Percentiles rank a stretch among this genome's conserved stretches.
Evolutionary conservation across 2,329 filamentous ascomycete genomes (phyloP).

Genomic region (Aulographum hederae): DNA sequence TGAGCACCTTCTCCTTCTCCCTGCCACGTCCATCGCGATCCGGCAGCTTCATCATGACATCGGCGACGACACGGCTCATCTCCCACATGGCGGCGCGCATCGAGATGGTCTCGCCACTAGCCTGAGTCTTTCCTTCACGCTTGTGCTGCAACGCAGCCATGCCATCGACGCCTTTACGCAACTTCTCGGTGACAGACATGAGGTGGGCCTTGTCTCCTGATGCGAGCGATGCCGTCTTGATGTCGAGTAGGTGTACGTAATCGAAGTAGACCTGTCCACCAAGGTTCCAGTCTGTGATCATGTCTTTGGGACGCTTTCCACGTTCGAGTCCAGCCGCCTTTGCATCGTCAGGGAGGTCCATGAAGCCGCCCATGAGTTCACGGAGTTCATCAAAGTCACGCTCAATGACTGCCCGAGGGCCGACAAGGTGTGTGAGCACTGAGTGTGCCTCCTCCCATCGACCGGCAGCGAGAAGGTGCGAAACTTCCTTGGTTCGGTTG

Average conservation of each 20-base stretch:
- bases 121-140: constrained; percentile 16
- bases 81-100: constrained; percentile 59
- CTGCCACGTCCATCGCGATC: too few relatives aligned
- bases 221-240: constrained; percentile 13
- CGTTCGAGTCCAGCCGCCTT: constrained; percentile 1
- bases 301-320: too few relatives aligned
- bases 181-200: too few relatives aligned
- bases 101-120: constrained; percentile 17
- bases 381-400: constrained; percentile 57
- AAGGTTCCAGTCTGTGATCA: constrained; percentile 53
- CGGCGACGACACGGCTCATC: constrained; percentile 59
- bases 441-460: constrained; percentile 68
- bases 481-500: constrained; percentile 53
- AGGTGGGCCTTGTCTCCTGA: constrained; percentile 14
- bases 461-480: constrained; percentile 61
- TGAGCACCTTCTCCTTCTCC: too few relatives aligned
- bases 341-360: constrained; percentile 12
- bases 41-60: too few relatives aligned
- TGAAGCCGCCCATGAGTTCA: constrained; percentile 54
- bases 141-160: constrained; percentile 22
- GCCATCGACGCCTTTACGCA: constrained; percentile 17
- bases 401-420: constrained; percentile 65
- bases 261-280: constrained; percentile 67
- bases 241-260: constrained; percentile 32
- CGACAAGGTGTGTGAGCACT: constrained; percentile 64